Conservation (phyloP, 768 basidiomycete genomes). For the Amyloporia xantha region DNA sequence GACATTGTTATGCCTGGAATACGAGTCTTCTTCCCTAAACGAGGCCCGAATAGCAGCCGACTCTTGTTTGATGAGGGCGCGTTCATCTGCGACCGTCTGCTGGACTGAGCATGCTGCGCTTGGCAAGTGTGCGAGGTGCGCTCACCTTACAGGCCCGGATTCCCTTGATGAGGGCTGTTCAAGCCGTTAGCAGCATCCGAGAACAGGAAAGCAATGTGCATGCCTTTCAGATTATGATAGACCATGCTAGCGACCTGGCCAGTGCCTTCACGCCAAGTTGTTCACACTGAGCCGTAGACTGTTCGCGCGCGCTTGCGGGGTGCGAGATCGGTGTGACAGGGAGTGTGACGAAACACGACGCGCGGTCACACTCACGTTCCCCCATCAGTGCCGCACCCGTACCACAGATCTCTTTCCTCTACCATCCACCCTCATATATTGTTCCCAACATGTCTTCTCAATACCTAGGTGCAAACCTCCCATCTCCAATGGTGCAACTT, state of each 20-base stretch:
- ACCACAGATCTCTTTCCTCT: neutral
- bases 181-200: slow-evolving; percentile 17
- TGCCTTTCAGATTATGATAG: slow-evolving; percentile 84
- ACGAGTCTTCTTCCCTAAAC: slow-evolving; percentile 95
- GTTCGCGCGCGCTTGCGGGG: neutral
- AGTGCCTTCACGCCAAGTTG: neutral
- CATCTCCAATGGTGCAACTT: slow-evolving; percentile 69
- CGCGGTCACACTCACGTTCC: neutral
- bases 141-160: slow-evolving; percentile 90
- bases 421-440: neutral
- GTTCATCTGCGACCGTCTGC: slow-evolving; percentile 97
- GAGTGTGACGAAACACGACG: neutral
- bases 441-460: slow-evolving; percentile 12
- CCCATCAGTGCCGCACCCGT: neutral
- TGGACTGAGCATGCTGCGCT: slow-evolving; percentile 15
- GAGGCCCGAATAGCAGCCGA: slow-evolving; percentile 95
- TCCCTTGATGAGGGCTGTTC: slow-evolving; percentile 90
- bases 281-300: neutral
- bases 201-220: slow-evolving; percentile 25
- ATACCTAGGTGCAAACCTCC: slow-evolving; percentile 2
- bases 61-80: slow-evolving; percentile 93
- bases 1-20: slow-evolving; percentile 92
- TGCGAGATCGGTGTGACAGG: neutral
- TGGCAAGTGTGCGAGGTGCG: neutral
- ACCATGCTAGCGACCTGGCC: slow-evolving; percentile 41